Evolutionary conservation across 495 filamentous ascomycete species (phyloP), one percentile per base, ranked within the genome.

Genomic region (Penicillium coprophilum): DNA sequence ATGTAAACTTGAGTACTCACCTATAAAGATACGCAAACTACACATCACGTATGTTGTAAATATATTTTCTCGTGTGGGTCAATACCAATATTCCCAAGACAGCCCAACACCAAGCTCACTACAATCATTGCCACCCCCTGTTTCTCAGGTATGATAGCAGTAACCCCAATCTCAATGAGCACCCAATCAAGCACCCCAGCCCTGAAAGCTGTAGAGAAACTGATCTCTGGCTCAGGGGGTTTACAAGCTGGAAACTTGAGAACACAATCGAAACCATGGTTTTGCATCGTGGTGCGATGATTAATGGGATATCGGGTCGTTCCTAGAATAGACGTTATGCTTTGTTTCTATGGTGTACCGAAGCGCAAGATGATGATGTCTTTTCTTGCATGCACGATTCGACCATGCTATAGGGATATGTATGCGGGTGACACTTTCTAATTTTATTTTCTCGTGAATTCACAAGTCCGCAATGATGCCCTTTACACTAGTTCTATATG

Each of bases 161-260:
- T 61, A 13, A 49, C 50, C 17, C 62, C 58, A 11, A 30, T 65
- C 4, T 43, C 44, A 20, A n/a, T 27, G 2, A 47, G 40, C 4
- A 28, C 31, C 3, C 41, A 15, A 17, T 53, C 61, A 43, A 40
- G n/a, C 13, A 15, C 62, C 19, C 64, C 64, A 19, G 34, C 46
- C n/a, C 58, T 58, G 1, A 59, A 53, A n/a, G 6, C 51, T 13
- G 24, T 65, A 13, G 56, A 67, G 4, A 56, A 20, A 31, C 51
- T 64, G 48, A 57, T 56, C 23, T 62, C 64, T 34, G 32, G 49
- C 30, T 62, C 56, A 23, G 64, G 59, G 9, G 45, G 62, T 23
- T 59, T 61, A 1, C 46, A n/a, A 50, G 32, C 40, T 67, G 11
- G 2, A 60, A 60, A 39, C 11, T 67, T 15, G 61, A 59, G 44